Evolutionary conservation across 192 early-diverging fungal species (phyloP).

Genomic region (Linnemannia schmuckeri): DNA sequence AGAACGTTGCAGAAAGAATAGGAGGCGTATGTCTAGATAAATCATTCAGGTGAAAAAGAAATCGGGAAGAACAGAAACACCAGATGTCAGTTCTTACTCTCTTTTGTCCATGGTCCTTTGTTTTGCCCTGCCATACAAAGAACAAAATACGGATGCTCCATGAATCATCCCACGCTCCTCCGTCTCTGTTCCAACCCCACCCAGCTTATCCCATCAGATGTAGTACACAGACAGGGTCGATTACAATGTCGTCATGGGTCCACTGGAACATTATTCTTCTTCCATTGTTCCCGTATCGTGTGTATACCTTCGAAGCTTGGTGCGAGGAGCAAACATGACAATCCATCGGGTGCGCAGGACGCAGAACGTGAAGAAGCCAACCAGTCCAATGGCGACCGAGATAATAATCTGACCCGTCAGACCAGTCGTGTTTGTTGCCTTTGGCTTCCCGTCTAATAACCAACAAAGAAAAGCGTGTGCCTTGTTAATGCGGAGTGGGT

Average conservation of each 20-base stretch:
- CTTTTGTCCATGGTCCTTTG: not conserved
- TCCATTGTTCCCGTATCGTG: not conserved
- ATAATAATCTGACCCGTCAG: slow-evolving; percentile 48
- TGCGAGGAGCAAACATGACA: slow-evolving; percentile 58
- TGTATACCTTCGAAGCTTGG: slow-evolving; percentile 45
- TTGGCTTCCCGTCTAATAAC: not conserved
- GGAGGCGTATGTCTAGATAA: slow-evolving; percentile 60
- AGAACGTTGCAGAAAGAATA: slow-evolving; percentile 59
- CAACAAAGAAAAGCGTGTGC: not conserved
- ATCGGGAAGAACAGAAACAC: slow-evolving; percentile 2
- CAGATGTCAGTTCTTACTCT: not conserved
- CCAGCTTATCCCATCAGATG: not conserved
- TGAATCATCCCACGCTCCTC: slow-evolving; percentile 8
- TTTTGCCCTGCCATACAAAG: not conserved
- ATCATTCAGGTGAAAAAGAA: not conserved
- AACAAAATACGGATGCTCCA: not conserved
- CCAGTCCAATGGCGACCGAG: slow-evolving; percentile 29
- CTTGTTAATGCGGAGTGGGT: not conserved
- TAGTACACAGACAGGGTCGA: not conserved
- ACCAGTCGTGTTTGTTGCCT: slow-evolving; percentile 36
- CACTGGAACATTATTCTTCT: not conserved
- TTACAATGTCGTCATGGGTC: not conserved
- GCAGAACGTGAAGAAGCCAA: slow-evolving; percentile 53
- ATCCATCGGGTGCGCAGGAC: slow-evolving; percentile 52
- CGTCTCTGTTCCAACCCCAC: not conserved